These are phyloP conservation scores for Clonostachys byssicola DNA, from an alignment of 2,329 filamentous ascomycete genomes.

Conservation along the genomic window DNA sequence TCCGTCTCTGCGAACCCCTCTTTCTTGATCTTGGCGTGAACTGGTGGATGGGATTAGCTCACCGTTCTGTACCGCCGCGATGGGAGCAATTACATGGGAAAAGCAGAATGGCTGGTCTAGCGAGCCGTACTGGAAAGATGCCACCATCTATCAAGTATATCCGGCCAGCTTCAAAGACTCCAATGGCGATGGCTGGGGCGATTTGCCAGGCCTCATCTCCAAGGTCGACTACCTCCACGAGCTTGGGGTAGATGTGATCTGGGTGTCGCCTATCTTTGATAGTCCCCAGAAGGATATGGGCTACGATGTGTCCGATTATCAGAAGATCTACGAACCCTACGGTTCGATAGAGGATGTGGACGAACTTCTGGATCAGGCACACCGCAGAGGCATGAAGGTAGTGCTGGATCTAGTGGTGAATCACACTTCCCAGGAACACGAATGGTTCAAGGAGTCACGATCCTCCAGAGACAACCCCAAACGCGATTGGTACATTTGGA, in stretches of 20 bases:
- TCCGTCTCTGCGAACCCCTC: neutral
- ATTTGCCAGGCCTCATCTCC: slow-evolving; percentile 60
- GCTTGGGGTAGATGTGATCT: slow-evolving; percentile 59
- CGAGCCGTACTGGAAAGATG: slow-evolving; percentile 34
- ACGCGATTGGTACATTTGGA: slow-evolving; percentile 65
- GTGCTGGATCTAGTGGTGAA: slow-evolving; percentile 73
- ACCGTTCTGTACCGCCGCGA: slow-evolving; percentile 5
- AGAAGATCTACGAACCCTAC: slow-evolving; percentile 61
- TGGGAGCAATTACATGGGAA: slow-evolving; percentile 26
- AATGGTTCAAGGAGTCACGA: slow-evolving; percentile 53
- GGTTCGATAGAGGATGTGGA: slow-evolving; percentile 66
- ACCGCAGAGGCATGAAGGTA: slow-evolving; percentile 58
- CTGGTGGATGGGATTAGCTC: neutral
- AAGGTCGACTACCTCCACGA: slow-evolving; percentile 60
- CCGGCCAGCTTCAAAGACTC: slow-evolving; percentile 56
- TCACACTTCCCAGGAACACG: slow-evolving; percentile 55
- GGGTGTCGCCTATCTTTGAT: slow-evolving; percentile 49
- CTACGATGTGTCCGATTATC: slow-evolving; percentile 69
- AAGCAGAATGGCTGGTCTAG: slow-evolving; percentile 19
- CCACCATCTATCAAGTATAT: slow-evolving; percentile 48
- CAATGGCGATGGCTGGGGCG: slow-evolving; percentile 59
- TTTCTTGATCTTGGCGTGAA: too few relatives aligned
- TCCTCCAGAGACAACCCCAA: slow-evolving; percentile 45
- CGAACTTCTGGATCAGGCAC: slow-evolving; percentile 52
- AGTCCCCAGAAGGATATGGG: slow-evolving; percentile 65